These are phyloP conservation scores for Alliaria petiolata DNA, from an alignment of 345 rosid species.

Conservation along the genomic window DNA sequence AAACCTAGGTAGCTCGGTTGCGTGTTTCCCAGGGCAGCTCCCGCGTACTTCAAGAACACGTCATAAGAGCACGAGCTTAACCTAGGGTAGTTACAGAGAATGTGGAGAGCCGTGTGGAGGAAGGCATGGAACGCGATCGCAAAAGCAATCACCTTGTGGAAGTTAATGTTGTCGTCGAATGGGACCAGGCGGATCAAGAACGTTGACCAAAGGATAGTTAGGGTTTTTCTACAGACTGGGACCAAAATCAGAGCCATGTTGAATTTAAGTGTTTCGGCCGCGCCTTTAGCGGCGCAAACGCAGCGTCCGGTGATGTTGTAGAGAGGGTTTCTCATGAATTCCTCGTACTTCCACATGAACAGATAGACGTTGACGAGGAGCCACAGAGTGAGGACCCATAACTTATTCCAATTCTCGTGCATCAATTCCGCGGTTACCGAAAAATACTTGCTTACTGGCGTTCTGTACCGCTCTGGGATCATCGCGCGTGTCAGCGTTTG, in stretches of 20 bases:
- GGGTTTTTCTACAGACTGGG: constrained; percentile 76
- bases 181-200: constrained; percentile 54
- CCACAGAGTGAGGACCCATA: constrained; percentile 62
- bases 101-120: constrained; percentile 51
- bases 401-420: constrained; percentile 60
- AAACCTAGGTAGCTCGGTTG: constrained; percentile 68
- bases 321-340: constrained; percentile 28
- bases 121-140: constrained; percentile 45
- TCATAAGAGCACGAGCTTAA: constrained; percentile 41
- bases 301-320: constrained; percentile 77
- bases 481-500: constrained; percentile 59
- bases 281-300: constrained; percentile 75
- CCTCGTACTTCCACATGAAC: constrained; percentile 53
- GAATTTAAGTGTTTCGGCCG: constrained; percentile 83
- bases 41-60: constrained; percentile 46
- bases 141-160: constrained; percentile 66
- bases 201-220: constrained; percentile 67
- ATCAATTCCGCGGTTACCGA: constrained; percentile 41
- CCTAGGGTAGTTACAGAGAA: constrained; percentile 59
- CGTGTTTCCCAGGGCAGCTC: constrained; percentile 39
- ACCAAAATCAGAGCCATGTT: constrained; percentile 86
- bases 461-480: constrained; percentile 75
- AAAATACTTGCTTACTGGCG: constrained; percentile 50
- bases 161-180: constrained; percentile 88
- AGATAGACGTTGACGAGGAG: constrained; percentile 41